Percentiles rank a stretch among this genome's conserved stretches.
Evolutionary conservation across 352 stramenopile species (phyloP).

Genomic region (Phytophthora sp.): DNA sequence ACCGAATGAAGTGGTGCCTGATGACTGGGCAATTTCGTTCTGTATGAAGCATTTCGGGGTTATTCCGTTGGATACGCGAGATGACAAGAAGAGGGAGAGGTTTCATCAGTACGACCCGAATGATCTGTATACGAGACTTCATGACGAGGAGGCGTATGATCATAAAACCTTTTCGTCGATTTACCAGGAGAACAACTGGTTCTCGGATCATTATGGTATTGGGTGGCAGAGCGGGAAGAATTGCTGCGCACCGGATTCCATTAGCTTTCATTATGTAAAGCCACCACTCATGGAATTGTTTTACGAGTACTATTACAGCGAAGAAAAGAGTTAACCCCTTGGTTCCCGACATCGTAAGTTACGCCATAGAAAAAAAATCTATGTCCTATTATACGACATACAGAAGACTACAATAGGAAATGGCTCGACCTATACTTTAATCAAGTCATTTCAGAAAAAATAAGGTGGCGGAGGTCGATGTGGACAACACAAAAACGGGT

Average conservation of each 20-base stretch:
- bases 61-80: constrained; percentile 73
- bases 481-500: too few relatives aligned
- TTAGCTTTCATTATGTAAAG: constrained; percentile 90
- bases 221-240: constrained; percentile 80
- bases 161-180: constrained; percentile 76
- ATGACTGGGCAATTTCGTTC: constrained; percentile 90
- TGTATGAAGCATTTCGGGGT: constrained; percentile 83
- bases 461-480: too few relatives aligned
- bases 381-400: too few relatives aligned
- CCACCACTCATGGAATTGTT: constrained; percentile 85
- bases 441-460: too few relatives aligned
- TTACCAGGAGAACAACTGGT: constrained; percentile 90
- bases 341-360: too few relatives aligned
- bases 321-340: too few relatives aligned
- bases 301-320: constrained; percentile 83
- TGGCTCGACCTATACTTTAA: too few relatives aligned
- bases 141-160: constrained; percentile 79
- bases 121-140: constrained; percentile 65
- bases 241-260: constrained; percentile 78
- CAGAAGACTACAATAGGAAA: too few relatives aligned
- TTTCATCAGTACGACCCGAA: constrained; percentile 88
- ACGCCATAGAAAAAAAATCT: too few relatives aligned
- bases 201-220: constrained; percentile 83
- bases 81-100: constrained; percentile 68
- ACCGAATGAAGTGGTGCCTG: constrained; percentile 68